These are phyloP conservation scores for Trypanosomatidae sp. DNA, from an alignment of 208 protist species.

Conservation along the genomic window DNA sequence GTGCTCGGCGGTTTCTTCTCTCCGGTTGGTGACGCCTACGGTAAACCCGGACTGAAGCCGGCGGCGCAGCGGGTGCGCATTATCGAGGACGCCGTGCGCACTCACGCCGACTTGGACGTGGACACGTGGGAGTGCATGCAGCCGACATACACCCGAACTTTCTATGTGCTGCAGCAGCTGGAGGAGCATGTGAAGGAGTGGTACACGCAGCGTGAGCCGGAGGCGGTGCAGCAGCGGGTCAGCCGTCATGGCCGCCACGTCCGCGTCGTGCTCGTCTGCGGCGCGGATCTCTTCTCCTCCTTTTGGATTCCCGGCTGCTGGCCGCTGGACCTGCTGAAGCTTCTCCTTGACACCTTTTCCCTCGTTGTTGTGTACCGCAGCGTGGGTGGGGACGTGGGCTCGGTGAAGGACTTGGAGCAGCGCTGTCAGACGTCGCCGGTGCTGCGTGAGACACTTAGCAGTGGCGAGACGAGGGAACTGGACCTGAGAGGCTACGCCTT, in stretches of 20 bases:
- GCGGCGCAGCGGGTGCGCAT: slow-evolving; percentile 48
- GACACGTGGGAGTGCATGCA: slow-evolving; percentile 83
- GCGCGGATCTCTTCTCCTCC: slow-evolving; percentile 71
- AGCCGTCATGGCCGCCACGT: slow-evolving; percentile 33
- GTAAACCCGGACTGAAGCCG: slow-evolving; percentile 53
- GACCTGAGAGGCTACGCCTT: slow-evolving; percentile 53
- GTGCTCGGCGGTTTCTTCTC: slow-evolving; percentile 85
- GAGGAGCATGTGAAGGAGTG: slow-evolving; percentile 44
- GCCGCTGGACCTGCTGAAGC: slow-evolving; percentile 50
- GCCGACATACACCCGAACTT: slow-evolving; percentile 58
- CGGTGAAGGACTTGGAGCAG: slow-evolving; percentile 1
- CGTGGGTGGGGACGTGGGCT: background rate
- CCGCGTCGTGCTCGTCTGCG: slow-evolving; percentile 62
- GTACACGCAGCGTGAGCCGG: slow-evolving; percentile 35
- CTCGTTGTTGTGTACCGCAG: slow-evolving; percentile 47
- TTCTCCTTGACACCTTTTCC: slow-evolving; percentile 54
- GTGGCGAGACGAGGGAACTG: slow-evolving; percentile 23
- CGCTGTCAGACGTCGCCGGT: slow-evolving; percentile 16
- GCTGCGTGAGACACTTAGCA: slow-evolving; percentile 17
- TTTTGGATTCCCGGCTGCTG: slow-evolving; percentile 75
- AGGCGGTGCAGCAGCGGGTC: slow-evolving; percentile 8
- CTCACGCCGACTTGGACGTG: slow-evolving; percentile 45
- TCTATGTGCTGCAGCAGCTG: slow-evolving; percentile 66
- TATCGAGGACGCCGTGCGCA: slow-evolving; percentile 30
- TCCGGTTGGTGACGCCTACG: slow-evolving; percentile 75